Base-by-base conservation (phyloP, 805 yeast genomes). In the Naumovozyma baii region DNA sequence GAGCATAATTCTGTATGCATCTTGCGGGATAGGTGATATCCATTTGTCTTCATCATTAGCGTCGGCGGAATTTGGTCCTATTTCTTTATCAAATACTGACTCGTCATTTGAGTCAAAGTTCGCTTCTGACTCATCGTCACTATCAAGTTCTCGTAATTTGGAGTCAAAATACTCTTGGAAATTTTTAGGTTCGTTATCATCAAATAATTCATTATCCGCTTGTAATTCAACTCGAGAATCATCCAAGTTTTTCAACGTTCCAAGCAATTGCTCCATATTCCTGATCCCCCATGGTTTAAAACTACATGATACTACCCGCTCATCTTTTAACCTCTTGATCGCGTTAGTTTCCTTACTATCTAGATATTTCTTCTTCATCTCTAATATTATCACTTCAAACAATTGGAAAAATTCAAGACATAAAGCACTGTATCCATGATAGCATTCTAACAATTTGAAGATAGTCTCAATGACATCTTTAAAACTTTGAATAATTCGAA, bases 361-460 rank as follows among this genome's bases (percentile, higher is more conserved):
- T 37, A 72, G 40, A 48, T 69, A 72, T 32, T 54, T 39, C 15
- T 59, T 55, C 25, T 58, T 55, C 29, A 77, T 60, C 51, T 78
- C 78, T 25, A 62, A 60, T 5, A 78, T 64, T 3, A 84, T 58
- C 18, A 76, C 78, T 39, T 73, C 73, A 51, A 88, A 85, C 0
- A 85, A 80, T 2, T 69, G 61, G 45, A 87, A 83, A 43, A 85
- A 79, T 1, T 85, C 84, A 42, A 79, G 79, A 39, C 84, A 78
- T 14, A 92, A 63, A 13, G 69, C 66, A 2, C 78, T 64, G 57
- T 90, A 90, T 0, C 90, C 94, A 61, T 88, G 95, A 52, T 81
- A 90, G 39, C 78, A 68, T 61, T 90, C 97, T 37, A 90, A 67
- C 28, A 88, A 63, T 15, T 79, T 74, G 57, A 90, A 86, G 45